Conservation (phyloP, 75 land plant species). For the Selaginella moellendorffii region DNA sequence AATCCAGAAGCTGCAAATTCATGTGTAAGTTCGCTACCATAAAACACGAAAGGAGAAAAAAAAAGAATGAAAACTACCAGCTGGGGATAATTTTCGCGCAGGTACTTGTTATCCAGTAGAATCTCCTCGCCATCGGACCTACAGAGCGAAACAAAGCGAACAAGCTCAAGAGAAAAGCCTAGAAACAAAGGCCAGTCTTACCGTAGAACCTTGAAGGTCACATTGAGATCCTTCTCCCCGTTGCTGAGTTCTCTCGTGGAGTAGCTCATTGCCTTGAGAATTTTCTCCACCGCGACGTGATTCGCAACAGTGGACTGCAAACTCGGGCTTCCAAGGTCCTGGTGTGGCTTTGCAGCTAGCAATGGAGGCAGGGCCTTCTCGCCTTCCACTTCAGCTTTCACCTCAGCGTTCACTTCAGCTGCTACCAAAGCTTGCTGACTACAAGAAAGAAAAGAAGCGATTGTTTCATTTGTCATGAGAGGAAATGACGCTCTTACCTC, state of each 20-base stretch:
- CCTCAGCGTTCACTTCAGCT: neutral
- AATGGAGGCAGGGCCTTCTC: neutral
- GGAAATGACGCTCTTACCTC: neutral
- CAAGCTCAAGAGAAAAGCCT: neutral
- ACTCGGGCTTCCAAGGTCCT: no score
- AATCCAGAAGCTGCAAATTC: neutral
- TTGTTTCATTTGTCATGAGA: neutral
- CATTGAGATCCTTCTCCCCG: neutral
- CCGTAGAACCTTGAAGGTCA: neutral
- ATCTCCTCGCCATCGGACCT: neutral
- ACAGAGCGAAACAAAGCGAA: neutral
- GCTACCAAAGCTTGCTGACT: neutral
- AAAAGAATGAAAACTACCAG: neutral
- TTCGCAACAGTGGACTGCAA: no score
- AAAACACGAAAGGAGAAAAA: neutral
- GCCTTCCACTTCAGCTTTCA: neutral
- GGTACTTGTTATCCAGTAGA: neutral
- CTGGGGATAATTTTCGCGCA: neutral
- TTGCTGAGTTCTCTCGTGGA: no score
- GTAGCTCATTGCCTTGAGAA: neutral
- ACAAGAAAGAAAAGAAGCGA: neutral
- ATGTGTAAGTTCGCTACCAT: no score
- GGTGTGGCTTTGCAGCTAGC: no score
- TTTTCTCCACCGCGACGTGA: neutral
- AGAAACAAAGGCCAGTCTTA: neutral